Evolutionary conservation across 306 rosid species (phyloP).

Genomic region (Pyrus bretschneideri): DNA sequence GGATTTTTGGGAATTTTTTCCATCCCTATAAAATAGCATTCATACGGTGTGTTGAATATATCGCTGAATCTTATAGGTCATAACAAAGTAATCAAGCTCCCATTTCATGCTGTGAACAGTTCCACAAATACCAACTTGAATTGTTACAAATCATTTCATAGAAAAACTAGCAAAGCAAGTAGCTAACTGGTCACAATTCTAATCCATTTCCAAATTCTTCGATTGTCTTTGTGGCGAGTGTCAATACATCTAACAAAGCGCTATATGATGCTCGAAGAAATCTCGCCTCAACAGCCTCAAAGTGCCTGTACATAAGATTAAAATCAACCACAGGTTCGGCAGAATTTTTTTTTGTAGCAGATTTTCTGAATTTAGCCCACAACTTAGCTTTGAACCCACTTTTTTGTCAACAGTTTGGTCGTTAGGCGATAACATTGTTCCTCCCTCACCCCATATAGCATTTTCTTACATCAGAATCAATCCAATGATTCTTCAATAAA

Average conservation of each 20-base stretch:
- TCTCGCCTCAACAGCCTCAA: conserved; percentile 86
- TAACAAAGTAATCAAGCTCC: not conserved
- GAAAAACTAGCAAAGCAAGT: not conserved
- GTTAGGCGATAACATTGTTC: not conserved
- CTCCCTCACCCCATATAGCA: not conserved
- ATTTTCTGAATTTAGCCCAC: not conserved
- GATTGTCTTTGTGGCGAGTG: conserved; percentile 69
- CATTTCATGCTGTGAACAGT: not conserved
- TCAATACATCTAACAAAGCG: conserved; percentile 69
- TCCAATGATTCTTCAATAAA: not conserved
- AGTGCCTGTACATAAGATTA: conserved; percentile 42
- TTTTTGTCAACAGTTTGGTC: no score
- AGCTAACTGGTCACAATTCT: conserved; percentile 27
- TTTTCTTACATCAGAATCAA: not conserved
- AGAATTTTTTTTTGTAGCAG: not conserved
- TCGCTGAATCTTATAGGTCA: not conserved
- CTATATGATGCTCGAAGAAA: conserved; percentile 86
- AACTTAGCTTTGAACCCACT: not conserved
- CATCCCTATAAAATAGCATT: no score
- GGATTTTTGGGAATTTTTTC: no score
- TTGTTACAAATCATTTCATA: not conserved
- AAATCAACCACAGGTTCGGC: not conserved
- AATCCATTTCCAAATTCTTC: conserved; percentile 76
- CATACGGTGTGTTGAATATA: not conserved
- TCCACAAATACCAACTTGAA: not conserved